Evolutionary conservation across 495 filamentous ascomycete species (phyloP).

Genomic region (Poronia punctata): DNA sequence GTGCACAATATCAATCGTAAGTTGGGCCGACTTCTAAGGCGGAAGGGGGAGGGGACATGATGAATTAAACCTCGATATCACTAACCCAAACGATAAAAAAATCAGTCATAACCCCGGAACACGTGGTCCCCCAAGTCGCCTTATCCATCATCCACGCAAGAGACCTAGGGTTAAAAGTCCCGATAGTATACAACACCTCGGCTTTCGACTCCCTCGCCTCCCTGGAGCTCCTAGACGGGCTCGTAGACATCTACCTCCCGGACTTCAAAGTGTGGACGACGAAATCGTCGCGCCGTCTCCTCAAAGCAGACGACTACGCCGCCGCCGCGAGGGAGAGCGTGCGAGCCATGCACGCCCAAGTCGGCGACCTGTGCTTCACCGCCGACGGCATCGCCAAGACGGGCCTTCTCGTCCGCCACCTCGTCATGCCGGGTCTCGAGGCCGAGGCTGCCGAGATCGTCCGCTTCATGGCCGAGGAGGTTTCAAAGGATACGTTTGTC

Average conservation of each 20-base stretch:
- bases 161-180: slow-evolving; percentile 57
- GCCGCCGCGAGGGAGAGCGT: slow-evolving; percentile 61
- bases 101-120: slow-evolving; percentile 62
- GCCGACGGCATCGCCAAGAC: slow-evolving; percentile 67
- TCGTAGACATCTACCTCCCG: slow-evolving; percentile 72
- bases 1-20: slow-evolving; percentile 80
- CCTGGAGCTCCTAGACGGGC: slow-evolving; percentile 58
- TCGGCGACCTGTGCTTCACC: slow-evolving; percentile 70
- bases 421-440: slow-evolving; percentile 72
- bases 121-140: slow-evolving; percentile 71
- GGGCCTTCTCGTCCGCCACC: slow-evolving; percentile 63
- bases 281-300: slow-evolving; percentile 54
- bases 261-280: slow-evolving; percentile 73
- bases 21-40: too few relatives aligned
- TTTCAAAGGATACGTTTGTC: slow-evolving; percentile 62
- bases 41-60: too few relatives aligned
- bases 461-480: slow-evolving; percentile 57
- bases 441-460: slow-evolving; percentile 63
- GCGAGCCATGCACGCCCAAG: slow-evolving; percentile 67
- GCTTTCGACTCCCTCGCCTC: slow-evolving; percentile 65
- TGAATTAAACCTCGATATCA: too few relatives aligned
- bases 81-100: too few relatives aligned
- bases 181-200: slow-evolving; percentile 74
- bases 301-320: slow-evolving; percentile 68
- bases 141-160: slow-evolving; percentile 61